Base-by-base conservation (phyloP, 108 stramenopile genomes). In the Fistulifera pelliculosa region DNA sequence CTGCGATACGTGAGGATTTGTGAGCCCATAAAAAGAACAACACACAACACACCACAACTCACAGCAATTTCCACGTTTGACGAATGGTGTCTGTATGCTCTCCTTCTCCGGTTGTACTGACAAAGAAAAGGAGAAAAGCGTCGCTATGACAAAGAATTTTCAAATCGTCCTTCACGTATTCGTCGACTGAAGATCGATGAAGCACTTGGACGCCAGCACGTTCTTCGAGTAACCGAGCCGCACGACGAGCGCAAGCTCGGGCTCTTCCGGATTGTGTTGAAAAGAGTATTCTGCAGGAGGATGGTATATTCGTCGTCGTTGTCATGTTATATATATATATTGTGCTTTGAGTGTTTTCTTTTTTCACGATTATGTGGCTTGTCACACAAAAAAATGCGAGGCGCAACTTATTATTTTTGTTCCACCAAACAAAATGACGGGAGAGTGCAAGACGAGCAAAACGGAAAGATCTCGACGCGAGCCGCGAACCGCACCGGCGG, bases 61-160 rank as follows among this genome's bases (percentile, higher is more conserved):
- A 67, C 43, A 81, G 66, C 26, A 50, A 10, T 49, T 65, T 64
- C 88, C 88, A 90, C 8, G 82, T 83, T 12, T 69, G 39, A 21
- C 61, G 61, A 22, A 90, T 90, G 61, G 74, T 54, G 61, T 81
- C 70, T 42, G 77, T 79, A 45, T 86, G 81, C 59, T 86, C 88
- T 13, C 79, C 88, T 59, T 90, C 88, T 41, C 88, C 88, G 1
- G 88, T 90, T 31, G 88, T 90, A 47, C 78, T 80, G 44, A 85
- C 83, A 67, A 90, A 84, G 57, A 83, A 24, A 5, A 84, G 22
- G 12, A 81, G 58, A 13, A 81, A 55, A 39, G 27, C 41, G 31
- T 21, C 31, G 43, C 47, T 31, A 17, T 54, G 54, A 31, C 17
- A 45, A 19, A 13, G 54, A 24, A 16, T 60, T 19, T 4, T 63